Evolutionary conservation across 305 asterid species (phyloP).

Genomic region (Fraxinus paxiana): DNA sequence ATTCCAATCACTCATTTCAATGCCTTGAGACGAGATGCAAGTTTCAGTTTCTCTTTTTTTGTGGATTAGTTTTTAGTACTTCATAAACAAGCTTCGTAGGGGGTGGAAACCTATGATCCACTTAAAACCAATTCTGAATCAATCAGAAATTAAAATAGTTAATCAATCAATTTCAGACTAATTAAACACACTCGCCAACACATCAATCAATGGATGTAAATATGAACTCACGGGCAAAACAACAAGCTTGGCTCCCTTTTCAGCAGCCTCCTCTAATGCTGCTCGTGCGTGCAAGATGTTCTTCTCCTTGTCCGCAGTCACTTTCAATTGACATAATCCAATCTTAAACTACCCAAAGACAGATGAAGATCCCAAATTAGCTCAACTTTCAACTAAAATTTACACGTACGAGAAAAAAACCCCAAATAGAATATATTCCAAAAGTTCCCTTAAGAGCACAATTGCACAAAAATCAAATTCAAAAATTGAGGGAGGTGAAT

Average conservation of each 20-base stretch:
- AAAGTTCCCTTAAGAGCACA: slow-evolving; percentile 5
- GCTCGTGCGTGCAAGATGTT: slow-evolving; percentile 70
- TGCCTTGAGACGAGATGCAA: not conserved
- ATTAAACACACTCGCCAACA: slow-evolving; percentile 2
- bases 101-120: not conserved
- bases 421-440: not conserved
- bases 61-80: not conserved
- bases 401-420: not conserved
- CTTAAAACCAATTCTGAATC: not conserved
- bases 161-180: not conserved
- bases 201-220: not conserved
- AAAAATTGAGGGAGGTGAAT: not conserved
- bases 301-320: slow-evolving; percentile 78
- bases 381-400: not conserved
- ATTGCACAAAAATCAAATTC: slow-evolving; percentile 13
- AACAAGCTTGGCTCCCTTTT: slow-evolving; percentile 82
- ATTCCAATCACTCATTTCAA: not conserved
- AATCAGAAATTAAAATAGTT: not conserved
- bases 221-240: slow-evolving; percentile 72
- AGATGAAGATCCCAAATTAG: not conserved
- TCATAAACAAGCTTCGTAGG: not conserved
- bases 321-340: slow-evolving; percentile 81
- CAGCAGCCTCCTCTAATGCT: slow-evolving; percentile 81
- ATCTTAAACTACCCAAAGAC: slow-evolving; percentile 61
- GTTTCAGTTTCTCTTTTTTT: not conserved